A percentile compares a stretch with the other conserved stretches of the same genome.
These are phyloP conservation scores for Myxozyma nipponensis DNA, from an alignment of 805 yeast species.

Conservation along the genomic window DNA sequence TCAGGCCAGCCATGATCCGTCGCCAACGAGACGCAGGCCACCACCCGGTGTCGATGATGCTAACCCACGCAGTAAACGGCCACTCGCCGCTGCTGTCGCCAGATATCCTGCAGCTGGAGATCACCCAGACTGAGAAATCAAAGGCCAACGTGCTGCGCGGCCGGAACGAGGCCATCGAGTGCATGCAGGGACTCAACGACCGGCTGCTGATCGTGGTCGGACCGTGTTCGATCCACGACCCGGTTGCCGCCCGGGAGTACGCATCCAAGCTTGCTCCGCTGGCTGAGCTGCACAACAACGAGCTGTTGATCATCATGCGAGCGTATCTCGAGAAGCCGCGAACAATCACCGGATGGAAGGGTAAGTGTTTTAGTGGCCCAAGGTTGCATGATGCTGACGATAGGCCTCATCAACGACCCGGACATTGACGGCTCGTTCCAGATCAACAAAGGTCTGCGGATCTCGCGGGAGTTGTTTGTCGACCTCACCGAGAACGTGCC, in stretches of 20 bases:
- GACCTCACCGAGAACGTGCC: constrained; percentile 81
- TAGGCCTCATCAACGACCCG: constrained; percentile 80
- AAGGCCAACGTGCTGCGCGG: constrained; percentile 66
- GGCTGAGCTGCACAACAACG: constrained; percentile 62
- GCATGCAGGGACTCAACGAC: constrained; percentile 80
- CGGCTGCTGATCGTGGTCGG: constrained; percentile 87
- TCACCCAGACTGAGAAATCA: constrained; percentile 59
- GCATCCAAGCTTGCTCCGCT: constrained; percentile 59
- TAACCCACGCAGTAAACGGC: constrained; percentile 50
- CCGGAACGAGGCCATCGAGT: constrained; percentile 67
- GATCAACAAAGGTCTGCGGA: constrained; percentile 89
- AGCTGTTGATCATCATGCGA: constrained; percentile 87
- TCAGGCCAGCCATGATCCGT: too few relatives aligned
- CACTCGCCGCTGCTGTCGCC: constrained; percentile 97
- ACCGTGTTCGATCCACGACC: constrained; percentile 96
- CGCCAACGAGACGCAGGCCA: too few relatives aligned
- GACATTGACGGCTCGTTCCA: constrained; percentile 89
- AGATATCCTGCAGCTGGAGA: constrained; percentile 82
- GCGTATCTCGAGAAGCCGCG: constrained; percentile 98
- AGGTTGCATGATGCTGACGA: not conserved
- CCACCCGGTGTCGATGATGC: too few relatives aligned
- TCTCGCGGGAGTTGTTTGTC: constrained; percentile 81
- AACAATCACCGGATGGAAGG: constrained; percentile 99
- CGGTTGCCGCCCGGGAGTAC: constrained; percentile 87
- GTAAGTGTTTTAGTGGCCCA: constrained; percentile 36